A percentile compares a stretch with the other conserved stretches of the same genome.
Evolutionary conservation across 2,329 filamentous ascomycete species (phyloP).

Genomic region (Lasiodiplodia citricola): DNA sequence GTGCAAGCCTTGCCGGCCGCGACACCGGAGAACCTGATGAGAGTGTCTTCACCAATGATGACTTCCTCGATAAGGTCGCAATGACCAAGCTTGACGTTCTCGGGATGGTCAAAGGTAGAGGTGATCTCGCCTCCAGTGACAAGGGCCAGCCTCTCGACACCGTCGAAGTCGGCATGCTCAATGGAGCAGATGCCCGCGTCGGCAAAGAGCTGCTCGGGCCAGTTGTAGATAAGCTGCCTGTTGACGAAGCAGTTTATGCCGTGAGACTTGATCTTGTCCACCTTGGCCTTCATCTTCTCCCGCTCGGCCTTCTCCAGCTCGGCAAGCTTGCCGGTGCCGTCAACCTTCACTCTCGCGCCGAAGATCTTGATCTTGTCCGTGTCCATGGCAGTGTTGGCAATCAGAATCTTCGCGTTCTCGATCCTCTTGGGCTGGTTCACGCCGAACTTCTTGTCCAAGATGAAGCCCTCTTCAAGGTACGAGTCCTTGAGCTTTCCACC

Average conservation of each 20-base stretch:
- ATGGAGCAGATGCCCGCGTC: constrained; percentile 98
- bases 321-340: constrained; percentile 94
- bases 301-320: constrained; percentile 97
- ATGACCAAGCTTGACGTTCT: constrained; percentile 92
- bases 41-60: constrained; percentile 95
- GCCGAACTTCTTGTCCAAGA: constrained; percentile 98
- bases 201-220: constrained; percentile 98
- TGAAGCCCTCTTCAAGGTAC: constrained; percentile 97
- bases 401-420: constrained; percentile 97
- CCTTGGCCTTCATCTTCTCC: constrained; percentile 99
- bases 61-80: constrained; percentile 97
- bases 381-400: constrained; percentile 99
- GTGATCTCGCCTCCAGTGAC: constrained; percentile 98
- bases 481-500: constrained; percentile 97
- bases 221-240: constrained; percentile 99
- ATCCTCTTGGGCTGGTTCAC: constrained; percentile 97
- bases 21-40: constrained; percentile 97
- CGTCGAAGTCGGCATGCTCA: constrained; percentile 98
- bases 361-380: constrained; percentile 99
- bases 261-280: constrained; percentile 97
- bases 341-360: constrained; percentile 94
- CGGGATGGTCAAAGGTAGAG: constrained; percentile 96
- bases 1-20: constrained; percentile 94
- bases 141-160: constrained; percentile 90
- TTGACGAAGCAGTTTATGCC: constrained; percentile 99